Conservation (phyloP, 805 yeast genomes). For the Lachancea quebecensis region DNA sequence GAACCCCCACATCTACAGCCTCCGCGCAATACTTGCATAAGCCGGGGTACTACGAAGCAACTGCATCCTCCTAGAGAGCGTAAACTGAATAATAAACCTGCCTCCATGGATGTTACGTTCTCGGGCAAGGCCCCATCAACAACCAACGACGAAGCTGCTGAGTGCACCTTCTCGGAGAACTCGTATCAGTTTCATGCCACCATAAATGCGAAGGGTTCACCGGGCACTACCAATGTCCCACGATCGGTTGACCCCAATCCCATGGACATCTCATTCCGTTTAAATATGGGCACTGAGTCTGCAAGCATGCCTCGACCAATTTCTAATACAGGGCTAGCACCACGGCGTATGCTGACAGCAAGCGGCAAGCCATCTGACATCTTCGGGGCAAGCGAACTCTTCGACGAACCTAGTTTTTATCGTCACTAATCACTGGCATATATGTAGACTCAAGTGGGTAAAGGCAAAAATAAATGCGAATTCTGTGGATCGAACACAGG, state of each 20-base stretch:
- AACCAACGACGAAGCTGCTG: neutral
- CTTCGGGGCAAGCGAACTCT: slow-evolving; percentile 10
- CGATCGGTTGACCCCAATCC: slow-evolving; percentile 7
- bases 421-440: slow-evolving; percentile 10
- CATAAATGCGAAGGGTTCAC: neutral
- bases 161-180: neutral
- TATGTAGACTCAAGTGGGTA: too few relatives aligned
- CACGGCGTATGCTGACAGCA: slow-evolving; percentile 9
- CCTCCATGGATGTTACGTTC: neutral
- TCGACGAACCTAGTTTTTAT: slow-evolving; percentile 22
- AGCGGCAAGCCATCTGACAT: slow-evolving; percentile 11
- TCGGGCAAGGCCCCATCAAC: neutral
- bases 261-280: slow-evolving; percentile 12
- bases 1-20: neutral
- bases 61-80: neutral
- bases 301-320: neutral
- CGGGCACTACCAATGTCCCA: slow-evolving; percentile 1
- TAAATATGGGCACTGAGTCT: slow-evolving; percentile 4
- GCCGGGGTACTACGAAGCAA: neutral
- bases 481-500: slow-evolving; percentile 70
- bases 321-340: neutral
- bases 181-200: neutral
- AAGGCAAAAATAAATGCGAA: slow-evolving; percentile 37
- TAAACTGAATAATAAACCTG: slow-evolving; percentile 1
- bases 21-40: neutral